Conservation (phyloP, 2,329 filamentous ascomycete genomes). For the Fusarium nanum region DNA sequence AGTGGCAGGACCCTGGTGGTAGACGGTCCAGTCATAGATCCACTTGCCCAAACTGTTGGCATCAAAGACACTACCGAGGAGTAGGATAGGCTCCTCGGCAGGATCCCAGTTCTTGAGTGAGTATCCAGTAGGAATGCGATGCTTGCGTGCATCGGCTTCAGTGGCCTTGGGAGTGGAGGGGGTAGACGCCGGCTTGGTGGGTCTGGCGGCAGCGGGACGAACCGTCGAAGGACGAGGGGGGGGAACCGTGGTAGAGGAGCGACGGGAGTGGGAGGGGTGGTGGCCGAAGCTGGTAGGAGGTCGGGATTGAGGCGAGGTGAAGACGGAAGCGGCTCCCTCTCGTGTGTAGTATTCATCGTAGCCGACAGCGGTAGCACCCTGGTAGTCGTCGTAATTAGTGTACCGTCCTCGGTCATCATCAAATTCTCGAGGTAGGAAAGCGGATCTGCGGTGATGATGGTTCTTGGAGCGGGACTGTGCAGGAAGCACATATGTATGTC, state of each 20-base stretch:
- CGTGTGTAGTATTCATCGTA: constrained; percentile 54
- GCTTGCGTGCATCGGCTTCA: constrained; percentile 69
- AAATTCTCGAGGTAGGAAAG: constrained; percentile 54
- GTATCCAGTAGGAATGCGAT: constrained; percentile 88
- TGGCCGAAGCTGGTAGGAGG: constrained; percentile 57
- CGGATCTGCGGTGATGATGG: constrained; percentile 49
- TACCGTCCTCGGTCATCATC: constrained; percentile 65
- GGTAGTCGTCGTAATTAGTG: constrained; percentile 69
- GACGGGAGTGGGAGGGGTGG: constrained; percentile 60
- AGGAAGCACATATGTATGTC: constrained; percentile 65
- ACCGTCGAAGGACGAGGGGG: constrained; percentile 66
- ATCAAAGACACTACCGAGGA: constrained; percentile 95
- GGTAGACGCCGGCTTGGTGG: constrained; percentile 45
- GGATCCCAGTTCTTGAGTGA: constrained; percentile 99
- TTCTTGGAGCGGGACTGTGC: constrained; percentile 58
- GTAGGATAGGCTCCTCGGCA: constrained; percentile 89
- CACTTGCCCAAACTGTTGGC: constrained; percentile 98
- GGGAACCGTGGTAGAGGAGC: constrained; percentile 62
- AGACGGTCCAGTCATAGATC: constrained; percentile 99
- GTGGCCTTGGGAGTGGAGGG: constrained; percentile 62
- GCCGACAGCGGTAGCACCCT: constrained; percentile 54
- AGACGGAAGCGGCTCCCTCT: constrained; percentile 48
- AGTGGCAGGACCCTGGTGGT: constrained; percentile 82
- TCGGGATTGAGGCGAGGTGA: constrained; percentile 57
- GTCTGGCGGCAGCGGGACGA: constrained; percentile 54